Evolutionary conservation across 805 yeast species (phyloP).

Genomic region (Wickerhamomyces canadensis): DNA sequence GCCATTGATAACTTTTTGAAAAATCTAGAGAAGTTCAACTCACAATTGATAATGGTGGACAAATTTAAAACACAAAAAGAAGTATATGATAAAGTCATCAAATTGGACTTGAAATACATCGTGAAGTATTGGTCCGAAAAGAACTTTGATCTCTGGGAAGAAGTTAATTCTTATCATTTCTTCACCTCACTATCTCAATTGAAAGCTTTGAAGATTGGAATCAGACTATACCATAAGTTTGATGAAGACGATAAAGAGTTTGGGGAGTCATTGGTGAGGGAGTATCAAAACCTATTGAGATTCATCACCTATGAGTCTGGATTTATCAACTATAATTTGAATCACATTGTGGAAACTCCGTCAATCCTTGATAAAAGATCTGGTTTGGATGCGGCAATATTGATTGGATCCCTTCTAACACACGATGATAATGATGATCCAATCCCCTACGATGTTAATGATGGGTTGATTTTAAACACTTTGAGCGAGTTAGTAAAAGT

Average conservation of each 20-base stretch:
- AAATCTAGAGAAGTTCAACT: constrained; percentile 30
- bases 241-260: constrained; percentile 26
- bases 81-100: constrained; percentile 48
- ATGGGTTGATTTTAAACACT: constrained; percentile 55
- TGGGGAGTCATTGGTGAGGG: constrained; percentile 14
- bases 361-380: constrained; percentile 38
- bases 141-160: constrained; percentile 96
- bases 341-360: constrained; percentile 72
- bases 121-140: constrained; percentile 51
- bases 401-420: constrained; percentile 39
- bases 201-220: constrained; percentile 58
- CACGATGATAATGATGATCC: constrained; percentile 41
- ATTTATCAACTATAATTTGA: constrained; percentile 32
- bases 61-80: constrained; percentile 24
- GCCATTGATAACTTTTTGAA: constrained; percentile 54
- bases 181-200: constrained; percentile 76
- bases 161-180: constrained; percentile 66
- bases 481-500: constrained; percentile 55
- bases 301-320: constrained; percentile 29
- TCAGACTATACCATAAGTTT: constrained; percentile 30
- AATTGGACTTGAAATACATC: constrained; percentile 67
- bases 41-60: constrained; percentile 22
- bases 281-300: constrained; percentile 17
- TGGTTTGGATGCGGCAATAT: constrained; percentile 76
- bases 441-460: constrained; percentile 60